Conservation (phyloP, 352 stramenopile species). For the Globisporangium orthogonon region DNA sequence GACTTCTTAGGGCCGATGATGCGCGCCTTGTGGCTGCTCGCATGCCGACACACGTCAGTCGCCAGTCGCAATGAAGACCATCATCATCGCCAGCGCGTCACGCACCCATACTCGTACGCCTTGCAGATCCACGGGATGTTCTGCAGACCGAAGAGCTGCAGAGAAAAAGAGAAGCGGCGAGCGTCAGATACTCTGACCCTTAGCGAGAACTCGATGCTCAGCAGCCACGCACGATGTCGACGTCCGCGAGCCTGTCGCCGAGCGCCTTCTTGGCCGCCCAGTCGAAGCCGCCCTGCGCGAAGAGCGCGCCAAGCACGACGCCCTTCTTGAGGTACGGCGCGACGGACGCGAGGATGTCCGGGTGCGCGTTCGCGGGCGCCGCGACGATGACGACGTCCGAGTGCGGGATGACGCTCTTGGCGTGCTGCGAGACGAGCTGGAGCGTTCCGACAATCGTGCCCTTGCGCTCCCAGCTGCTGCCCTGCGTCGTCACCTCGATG, state of each 20-base stretch:
- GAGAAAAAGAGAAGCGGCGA: not conserved
- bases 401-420: conserved; percentile 80
- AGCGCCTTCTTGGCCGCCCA: conserved; percentile 89
- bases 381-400: conserved; percentile 88
- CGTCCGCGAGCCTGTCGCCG: conserved; percentile 43
- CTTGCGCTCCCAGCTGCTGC: conserved; percentile 82
- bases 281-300: conserved; percentile 90
- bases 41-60: not conserved
- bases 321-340: conserved; percentile 84
- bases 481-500: conserved; percentile 74
- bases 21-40: conserved; percentile 68
- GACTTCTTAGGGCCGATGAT: conserved; percentile 90
- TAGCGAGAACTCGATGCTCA: not conserved
- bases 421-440: conserved; percentile 71
- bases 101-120: conserved; percentile 77
- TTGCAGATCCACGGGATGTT: conserved; percentile 95
- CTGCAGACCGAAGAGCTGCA: conserved; percentile 87
- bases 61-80: not conserved
- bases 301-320: conserved; percentile 80
- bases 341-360: conserved; percentile 70
- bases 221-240: conserved; percentile 44
- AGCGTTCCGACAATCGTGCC: conserved; percentile 70
- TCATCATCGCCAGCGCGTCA: not conserved
- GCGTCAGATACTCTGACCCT: conserved; percentile 11
- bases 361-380: conserved; percentile 86